Conservation (phyloP, 352 stramenopile species). For the Globisporangium apiculatum region DNA sequence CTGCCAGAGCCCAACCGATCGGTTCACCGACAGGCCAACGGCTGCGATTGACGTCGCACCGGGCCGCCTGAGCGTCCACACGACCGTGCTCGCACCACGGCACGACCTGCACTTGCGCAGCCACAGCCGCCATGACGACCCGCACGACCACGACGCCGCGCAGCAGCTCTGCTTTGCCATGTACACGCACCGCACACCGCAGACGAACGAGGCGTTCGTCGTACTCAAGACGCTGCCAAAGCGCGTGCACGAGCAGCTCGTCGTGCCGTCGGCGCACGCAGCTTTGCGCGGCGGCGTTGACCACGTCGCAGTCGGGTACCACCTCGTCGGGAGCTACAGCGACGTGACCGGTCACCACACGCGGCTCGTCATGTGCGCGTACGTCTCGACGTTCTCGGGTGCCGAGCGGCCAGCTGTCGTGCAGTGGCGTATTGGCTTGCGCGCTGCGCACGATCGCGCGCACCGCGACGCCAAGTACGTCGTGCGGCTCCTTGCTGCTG, state of each 20-base stretch:
- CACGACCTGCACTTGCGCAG: conserved; percentile 16
- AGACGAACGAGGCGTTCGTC: conserved; percentile 47
- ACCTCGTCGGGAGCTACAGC: conserved; percentile 42
- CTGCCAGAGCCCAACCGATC: conserved; percentile 13
- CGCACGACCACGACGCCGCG: conserved; percentile 15
- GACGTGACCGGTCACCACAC: conserved; percentile 45
- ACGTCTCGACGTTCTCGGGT: conserved; percentile 17
- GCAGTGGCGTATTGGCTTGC: conserved; percentile 10
- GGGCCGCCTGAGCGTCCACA: conserved; percentile 40
- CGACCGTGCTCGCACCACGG: conserved; percentile 37
- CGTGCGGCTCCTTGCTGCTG: conserved; percentile 38
- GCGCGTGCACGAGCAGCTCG: conserved; percentile 32
- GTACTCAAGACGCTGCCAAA: conserved; percentile 57
- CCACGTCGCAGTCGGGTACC: conserved; percentile 58
- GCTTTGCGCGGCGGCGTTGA: conserved; percentile 32
- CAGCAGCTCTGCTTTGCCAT: conserved; percentile 56
- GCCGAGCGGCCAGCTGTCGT: conserved; percentile 9
- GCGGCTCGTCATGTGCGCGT: conserved; percentile 50
- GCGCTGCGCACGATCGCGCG: conserved; percentile 2
- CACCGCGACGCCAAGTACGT: conserved; percentile 43
- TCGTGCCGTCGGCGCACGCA: conserved; percentile 8
- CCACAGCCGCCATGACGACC: conserved; percentile 10
- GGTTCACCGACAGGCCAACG: conserved; percentile 11
- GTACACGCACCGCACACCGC: conserved; percentile 36
- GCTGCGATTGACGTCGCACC: conserved; percentile 23